Conservation (phyloP, 139 green algal genomes). For the Picochlorum sp. region DNA sequence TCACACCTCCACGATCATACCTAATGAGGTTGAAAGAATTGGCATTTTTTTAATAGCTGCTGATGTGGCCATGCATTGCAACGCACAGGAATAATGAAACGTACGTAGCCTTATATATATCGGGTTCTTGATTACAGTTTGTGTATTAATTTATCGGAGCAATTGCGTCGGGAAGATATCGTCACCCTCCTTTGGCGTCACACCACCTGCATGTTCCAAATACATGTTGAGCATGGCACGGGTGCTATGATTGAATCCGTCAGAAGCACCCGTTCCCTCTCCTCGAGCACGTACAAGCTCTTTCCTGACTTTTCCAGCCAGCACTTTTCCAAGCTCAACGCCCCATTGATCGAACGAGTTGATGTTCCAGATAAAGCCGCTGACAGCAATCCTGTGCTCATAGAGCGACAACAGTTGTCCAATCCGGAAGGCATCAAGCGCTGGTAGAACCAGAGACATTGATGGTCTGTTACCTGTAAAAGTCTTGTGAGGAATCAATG, state of each 20-base stretch:
- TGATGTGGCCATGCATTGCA: no score
- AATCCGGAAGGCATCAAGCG: slow-evolving; percentile 80
- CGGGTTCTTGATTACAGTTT: no score
- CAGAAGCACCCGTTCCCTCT: neutral
- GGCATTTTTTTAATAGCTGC: no score
- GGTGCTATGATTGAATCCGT: slow-evolving; percentile 87
- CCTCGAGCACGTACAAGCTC: slow-evolving; percentile 14
- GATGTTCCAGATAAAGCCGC: slow-evolving; percentile 97
- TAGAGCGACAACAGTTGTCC: slow-evolving; percentile 96
- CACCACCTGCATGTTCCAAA: slow-evolving; percentile 23
- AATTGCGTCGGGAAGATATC: neutral
- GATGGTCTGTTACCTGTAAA: slow-evolving; percentile 89
- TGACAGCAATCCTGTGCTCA: slow-evolving; percentile 90
- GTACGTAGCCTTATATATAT: no score
- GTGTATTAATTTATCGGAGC: neutral
- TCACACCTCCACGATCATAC: no score
- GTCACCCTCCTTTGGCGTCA: no score
- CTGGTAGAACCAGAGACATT: slow-evolving; percentile 83
- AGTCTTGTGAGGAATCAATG: slow-evolving; percentile 89
- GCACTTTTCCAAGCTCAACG: slow-evolving; percentile 96
- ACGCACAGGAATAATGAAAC: no score
- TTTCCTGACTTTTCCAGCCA: slow-evolving; percentile 46
- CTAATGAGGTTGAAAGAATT: no score
- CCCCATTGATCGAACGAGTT: slow-evolving; percentile 99
- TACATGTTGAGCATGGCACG: slow-evolving; percentile 82